Conservation (phyloP, 306 rosid species). For the Vigna nakashimae region DNA sequence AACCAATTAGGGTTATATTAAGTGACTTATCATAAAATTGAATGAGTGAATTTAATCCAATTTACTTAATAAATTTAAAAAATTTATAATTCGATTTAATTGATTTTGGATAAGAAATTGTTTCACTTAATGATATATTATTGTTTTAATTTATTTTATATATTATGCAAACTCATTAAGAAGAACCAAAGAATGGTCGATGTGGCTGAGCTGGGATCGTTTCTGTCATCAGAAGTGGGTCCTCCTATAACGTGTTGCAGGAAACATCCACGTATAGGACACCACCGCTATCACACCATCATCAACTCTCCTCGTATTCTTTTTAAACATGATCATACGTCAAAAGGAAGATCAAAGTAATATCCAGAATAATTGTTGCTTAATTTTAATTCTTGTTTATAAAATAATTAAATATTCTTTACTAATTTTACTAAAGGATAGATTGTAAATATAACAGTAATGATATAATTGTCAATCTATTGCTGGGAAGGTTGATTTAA, state of each 20-base stretch:
- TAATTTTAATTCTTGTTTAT: neutral
- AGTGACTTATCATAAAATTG: no score
- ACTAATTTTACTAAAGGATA: neutral
- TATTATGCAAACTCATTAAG: neutral
- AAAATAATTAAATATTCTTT: no score
- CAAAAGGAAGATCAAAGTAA: neutral
- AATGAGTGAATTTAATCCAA: no score
- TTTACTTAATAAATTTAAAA: no score
- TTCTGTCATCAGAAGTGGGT: slow-evolving; percentile 47
- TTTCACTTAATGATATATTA: no score
- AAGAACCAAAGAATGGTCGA: slow-evolving; percentile 23
- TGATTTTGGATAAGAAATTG: no score
- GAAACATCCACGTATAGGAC: neutral
- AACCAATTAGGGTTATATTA: no score
- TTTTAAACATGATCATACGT: no score
- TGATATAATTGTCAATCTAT: neutral
- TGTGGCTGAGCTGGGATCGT: slow-evolving; percentile 51
- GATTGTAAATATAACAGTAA: neutral
- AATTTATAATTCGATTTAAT: no score
- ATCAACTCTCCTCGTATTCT: neutral
- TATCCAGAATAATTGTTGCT: neutral
- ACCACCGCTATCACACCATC: neutral
- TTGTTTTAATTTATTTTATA: no score
- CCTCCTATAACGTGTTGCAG: slow-evolving; percentile 49
- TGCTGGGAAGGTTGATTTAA: neutral